Evolutionary conservation across 306 rosid genomes (phyloP), one percentile per base, ranked within the genome.

Genomic region (Fragaria nilgerrensis): DNA sequence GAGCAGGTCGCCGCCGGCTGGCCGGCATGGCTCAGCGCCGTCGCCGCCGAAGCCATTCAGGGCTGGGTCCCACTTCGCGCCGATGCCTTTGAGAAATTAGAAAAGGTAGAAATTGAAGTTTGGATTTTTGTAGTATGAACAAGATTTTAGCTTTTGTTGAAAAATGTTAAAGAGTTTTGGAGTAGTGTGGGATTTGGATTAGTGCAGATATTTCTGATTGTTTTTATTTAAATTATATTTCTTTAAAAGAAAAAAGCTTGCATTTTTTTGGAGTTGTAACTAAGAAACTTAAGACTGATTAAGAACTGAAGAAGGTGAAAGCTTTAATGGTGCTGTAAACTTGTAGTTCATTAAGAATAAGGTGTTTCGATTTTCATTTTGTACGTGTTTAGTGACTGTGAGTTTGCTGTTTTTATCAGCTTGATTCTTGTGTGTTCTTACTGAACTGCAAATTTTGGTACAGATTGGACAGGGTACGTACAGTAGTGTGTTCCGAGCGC

Each of bases 391-490:
- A 61, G 29, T 79, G 29, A 53, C 75, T 22, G 71, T 72, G 27
- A 29, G 72, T 29, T 76, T 22, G 25, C 8, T 72, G 50, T 13
- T 50, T 50, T 16, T 15, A 22, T 77, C 22, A n/a, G 75, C 19
- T 80, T 9, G 50, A 8, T 41, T 81, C 64, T 82, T 62, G 74
- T 69, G 27, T 80, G 77, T 45, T n/a, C 19, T 41, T 39, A 45
- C 27, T 81, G 56, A 23, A 48, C 77, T 48, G 1, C 39, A 55
- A 64, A 6, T 84, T 49, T 25, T 19, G 69, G 78, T 75, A 62
- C 66, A 95, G 99, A 89, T 95, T 85, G 99, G 99, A 82, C 99
- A 96, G 89, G 99, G 99, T 20, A 96, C 99, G 2, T 96, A 95
- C 64, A 95, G 99, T 43, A 95, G 92, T 61, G 99, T 95, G 63